These are phyloP conservation scores for Boletus rufocinnamomeus DNA, from an alignment of 768 basidiomycete species.

Conservation along the genomic window DNA sequence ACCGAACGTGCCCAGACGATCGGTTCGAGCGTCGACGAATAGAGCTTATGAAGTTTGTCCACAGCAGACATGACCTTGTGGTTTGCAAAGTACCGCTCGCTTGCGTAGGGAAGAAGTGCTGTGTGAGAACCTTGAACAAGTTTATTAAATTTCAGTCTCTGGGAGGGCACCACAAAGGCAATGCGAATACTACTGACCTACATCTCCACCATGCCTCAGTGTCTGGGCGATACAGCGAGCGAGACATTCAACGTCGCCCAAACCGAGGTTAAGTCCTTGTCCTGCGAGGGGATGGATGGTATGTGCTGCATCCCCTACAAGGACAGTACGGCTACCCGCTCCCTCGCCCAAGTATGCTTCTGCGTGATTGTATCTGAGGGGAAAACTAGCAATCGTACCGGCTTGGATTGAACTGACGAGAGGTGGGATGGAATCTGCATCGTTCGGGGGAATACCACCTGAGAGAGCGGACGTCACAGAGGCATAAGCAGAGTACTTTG, in stretches of 20 bases:
- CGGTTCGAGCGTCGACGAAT: constrained; percentile 62
- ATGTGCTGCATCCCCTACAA: constrained; percentile 96
- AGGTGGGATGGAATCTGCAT: constrained; percentile 71
- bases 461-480: constrained; percentile 40
- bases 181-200: constrained; percentile 53
- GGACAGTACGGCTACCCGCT: constrained; percentile 66
- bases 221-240: constrained; percentile 62
- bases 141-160: background rate
- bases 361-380: constrained; percentile 83
- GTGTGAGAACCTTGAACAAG: constrained; percentile 64
- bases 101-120: constrained; percentile 72
- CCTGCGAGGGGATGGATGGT: constrained; percentile 94
- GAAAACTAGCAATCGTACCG: constrained; percentile 84
- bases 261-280: constrained; percentile 93
- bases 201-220: constrained; percentile 68
- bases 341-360: constrained; percentile 83
- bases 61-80: constrained; percentile 81
- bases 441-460: constrained; percentile 58
- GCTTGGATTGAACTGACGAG: constrained; percentile 69
- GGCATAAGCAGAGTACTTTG: constrained; percentile 62
- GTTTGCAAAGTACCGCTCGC: constrained; percentile 82
- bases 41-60: constrained; percentile 91
- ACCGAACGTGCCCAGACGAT: constrained; percentile 86
- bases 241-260: constrained; percentile 80
- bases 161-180: background rate